Percentiles rank a stretch among this genome's conserved stretches.
phyloP scores from a whole-genome alignment of 2,329 filamentous ascomycete species.

The Nemania bipapillata region DNA sequence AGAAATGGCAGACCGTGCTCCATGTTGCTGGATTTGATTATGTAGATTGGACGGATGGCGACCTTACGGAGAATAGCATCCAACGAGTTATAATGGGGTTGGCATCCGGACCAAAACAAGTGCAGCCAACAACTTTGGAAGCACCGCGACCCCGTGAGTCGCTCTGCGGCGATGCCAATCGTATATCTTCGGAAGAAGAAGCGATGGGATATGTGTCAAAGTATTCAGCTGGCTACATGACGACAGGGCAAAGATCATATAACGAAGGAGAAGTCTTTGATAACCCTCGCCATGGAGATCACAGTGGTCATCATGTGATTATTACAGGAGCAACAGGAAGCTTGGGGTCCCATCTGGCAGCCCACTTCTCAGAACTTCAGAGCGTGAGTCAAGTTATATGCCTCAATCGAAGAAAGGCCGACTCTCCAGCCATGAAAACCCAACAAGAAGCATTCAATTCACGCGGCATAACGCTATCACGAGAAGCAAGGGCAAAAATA shows the following conservation, averaged over 20 bases:
- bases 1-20: conserved; percentile 46
- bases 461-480: conserved; percentile 34
- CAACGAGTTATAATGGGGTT: conserved; percentile 49
- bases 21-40: conserved; percentile 46
- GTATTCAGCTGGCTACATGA: too few relatives aligned
- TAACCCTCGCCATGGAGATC: too few relatives aligned
- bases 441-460: conserved; percentile 15
- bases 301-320: conserved; percentile 53
- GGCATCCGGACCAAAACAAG: conserved; percentile 39
- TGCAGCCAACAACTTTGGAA: conserved; percentile 18
- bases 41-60: conserved; percentile 50
- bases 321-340: conserved; percentile 46
- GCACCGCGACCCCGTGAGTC: too few relatives aligned
- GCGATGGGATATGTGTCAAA: too few relatives aligned
- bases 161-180: too few relatives aligned
- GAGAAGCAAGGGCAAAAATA: conserved; percentile 51
- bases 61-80: conserved; percentile 42
- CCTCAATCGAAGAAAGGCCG: conserved; percentile 27
- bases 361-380: not conserved
- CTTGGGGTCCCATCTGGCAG: conserved; percentile 29
- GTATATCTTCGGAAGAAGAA: too few relatives aligned
- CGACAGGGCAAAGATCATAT: too few relatives aligned
- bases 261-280: not conserved
- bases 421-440: conserved; percentile 35
- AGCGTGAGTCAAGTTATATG: conserved; percentile 24